Evolutionary conservation across 495 filamentous ascomycete species (phyloP).

Genomic region (Entonaema liquescens): DNA sequence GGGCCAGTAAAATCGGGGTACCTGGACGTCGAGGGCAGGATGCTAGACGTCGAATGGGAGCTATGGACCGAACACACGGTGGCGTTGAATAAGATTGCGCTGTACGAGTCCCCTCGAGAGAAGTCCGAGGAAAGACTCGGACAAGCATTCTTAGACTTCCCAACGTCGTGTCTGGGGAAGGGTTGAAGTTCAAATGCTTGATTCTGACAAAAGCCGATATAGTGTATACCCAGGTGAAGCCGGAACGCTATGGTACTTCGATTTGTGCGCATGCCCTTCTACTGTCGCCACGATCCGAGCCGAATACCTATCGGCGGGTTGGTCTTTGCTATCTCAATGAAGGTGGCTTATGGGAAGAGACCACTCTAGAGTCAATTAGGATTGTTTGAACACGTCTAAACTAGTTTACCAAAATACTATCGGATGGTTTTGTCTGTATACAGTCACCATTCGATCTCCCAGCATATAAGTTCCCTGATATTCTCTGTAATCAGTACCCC

Average conservation of each 20-base stretch:
- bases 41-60: slow-evolving; percentile 4
- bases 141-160: slow-evolving; percentile 11
- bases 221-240: slow-evolving; percentile 1
- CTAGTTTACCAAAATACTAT: background rate
- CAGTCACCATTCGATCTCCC: background rate
- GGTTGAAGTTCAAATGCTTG: slow-evolving; percentile 4
- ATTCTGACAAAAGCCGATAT: slow-evolving; percentile 4
- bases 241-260: background rate
- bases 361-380: slow-evolving; percentile 2
- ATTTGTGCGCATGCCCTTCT: slow-evolving; percentile 5
- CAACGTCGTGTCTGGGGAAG: background rate
- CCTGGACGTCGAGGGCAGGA: slow-evolving; percentile 1
- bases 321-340: slow-evolving; percentile 10
- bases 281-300: background rate
- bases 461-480: background rate
- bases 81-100: slow-evolving; percentile 3
- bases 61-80: slow-evolving; percentile 11
- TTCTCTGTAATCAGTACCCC: background rate
- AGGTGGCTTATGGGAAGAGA: slow-evolving; percentile 12
- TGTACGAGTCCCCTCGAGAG: slow-evolving; percentile 6
- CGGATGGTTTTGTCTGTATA: background rate
- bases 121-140: background rate
- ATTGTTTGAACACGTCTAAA: background rate
- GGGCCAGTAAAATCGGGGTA: slow-evolving; percentile 4
- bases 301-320: slow-evolving; percentile 4